Evolutionary conservation across 2,329 filamentous ascomycete genomes (phyloP), one percentile per base, ranked within the genome.

Genomic region (Hypomyces perniciosus): DNA sequence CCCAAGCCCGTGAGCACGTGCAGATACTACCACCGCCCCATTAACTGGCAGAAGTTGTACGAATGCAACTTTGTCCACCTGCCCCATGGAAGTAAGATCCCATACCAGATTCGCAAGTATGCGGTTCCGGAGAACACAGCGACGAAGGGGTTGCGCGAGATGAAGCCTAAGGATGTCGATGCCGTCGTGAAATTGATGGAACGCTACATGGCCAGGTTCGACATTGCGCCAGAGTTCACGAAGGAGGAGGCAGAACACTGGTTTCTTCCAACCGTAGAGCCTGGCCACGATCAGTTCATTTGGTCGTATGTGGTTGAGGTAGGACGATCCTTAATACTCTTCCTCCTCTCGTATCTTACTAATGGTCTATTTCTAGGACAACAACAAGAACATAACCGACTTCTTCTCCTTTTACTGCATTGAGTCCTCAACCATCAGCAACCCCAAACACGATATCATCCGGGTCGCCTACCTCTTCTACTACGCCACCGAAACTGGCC

Each of bases 391-490:
- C 61, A 88, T 99, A 63, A 96, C 90, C 35, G 93, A 99, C 70
- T 96, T 96, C 72, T 86, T 96, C 72, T 96, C 90, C 35, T 99
- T 97, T 73, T 99, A 97, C 76, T 85, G 84, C 64, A 85, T 99
- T 33, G 90, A 96, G 67, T 96, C 90, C 12, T 93, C 90, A 1
- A 87, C 96, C 52, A 95, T 99, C 62, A 84, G 86, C 59, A 83
- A 90, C 64, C 74, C 81, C 42, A 88, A 88, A 66, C 86, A 95
- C 72, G 79, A 83, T 53, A 81, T 83, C 51, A 84, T 99, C 62
- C 86, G 85, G 58, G 93, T 92, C 4, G 93, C 93, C 30, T 99
- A 99, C 70, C 80, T 97, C 50, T 99, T 92, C 75, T 99, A 99
- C 77, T 99, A 99, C 66, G 93, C 88, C 51, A 87, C 86, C 6